Conservation (phyloP, 768 basidiomycete genomes). For the Leccinum barrowsii region DNA sequence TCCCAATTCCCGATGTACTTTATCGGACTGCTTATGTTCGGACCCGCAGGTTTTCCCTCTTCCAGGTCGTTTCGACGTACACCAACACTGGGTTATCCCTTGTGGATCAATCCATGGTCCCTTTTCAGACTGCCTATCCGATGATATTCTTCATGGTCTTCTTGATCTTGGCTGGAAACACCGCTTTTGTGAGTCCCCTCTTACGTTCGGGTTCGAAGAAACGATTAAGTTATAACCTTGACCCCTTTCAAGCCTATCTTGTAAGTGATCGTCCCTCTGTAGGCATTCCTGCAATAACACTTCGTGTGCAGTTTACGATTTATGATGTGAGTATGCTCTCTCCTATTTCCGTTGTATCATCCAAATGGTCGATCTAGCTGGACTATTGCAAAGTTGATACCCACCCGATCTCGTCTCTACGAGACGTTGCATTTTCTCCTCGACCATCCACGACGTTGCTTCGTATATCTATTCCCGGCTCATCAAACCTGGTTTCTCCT, state of each 20-base stretch:
- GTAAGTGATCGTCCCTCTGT: slow-evolving; percentile 45
- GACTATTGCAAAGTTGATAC: slow-evolving; percentile 60
- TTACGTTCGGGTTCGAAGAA: background rate
- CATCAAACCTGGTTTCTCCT: slow-evolving; percentile 93
- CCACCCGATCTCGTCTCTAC: slow-evolving; percentile 52
- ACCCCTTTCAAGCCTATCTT: slow-evolving; percentile 63
- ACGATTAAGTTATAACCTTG: background rate
- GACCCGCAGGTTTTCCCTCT: slow-evolving; percentile 68
- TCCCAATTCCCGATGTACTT: background rate
- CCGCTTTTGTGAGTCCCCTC: slow-evolving; percentile 74
- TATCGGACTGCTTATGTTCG: background rate
- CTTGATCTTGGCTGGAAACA: slow-evolving; percentile 88
- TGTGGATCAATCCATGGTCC: slow-evolving; percentile 87
- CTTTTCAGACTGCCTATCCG: slow-evolving; percentile 82
- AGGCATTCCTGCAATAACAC: background rate
- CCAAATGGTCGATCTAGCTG: slow-evolving; percentile 50
- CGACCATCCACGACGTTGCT: slow-evolving; percentile 92
- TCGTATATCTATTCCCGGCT: slow-evolving; percentile 85
- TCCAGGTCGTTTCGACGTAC: slow-evolving; percentile 83
- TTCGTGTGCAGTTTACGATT: slow-evolving; percentile 61
- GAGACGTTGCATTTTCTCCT: slow-evolving; percentile 90
- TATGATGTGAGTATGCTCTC: slow-evolving; percentile 57
- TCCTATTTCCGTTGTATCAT: background rate
- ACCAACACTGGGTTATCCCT: slow-evolving; percentile 88
- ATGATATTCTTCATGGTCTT: slow-evolving; percentile 72